phyloP scores from a whole-genome alignment of 2,329 filamentous ascomycete genomes.

The Aspergillus sp. region DNA sequence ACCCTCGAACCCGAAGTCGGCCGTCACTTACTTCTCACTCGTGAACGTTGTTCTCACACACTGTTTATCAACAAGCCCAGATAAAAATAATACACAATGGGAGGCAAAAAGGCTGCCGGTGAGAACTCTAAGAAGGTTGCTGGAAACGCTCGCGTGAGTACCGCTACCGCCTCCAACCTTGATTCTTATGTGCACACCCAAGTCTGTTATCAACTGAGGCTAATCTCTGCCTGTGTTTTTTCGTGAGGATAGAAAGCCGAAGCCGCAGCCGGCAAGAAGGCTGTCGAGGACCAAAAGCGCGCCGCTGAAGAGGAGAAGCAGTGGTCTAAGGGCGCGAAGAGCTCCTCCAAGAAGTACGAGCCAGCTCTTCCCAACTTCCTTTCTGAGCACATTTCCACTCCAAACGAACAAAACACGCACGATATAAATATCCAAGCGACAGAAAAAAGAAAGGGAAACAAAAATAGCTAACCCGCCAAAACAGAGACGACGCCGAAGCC shows the following conservation, averaged over 20 bases:
- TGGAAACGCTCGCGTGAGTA: constrained; percentile 67
- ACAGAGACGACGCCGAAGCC: constrained; percentile 77
- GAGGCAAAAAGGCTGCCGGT: constrained; percentile 63
- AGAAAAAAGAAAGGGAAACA: background rate
- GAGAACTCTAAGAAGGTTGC: constrained; percentile 87
- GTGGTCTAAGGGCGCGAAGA: constrained; percentile 86
- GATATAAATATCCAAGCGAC: background rate
- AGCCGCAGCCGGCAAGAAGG: constrained; percentile 75
- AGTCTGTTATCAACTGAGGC: background rate
- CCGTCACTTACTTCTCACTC: background rate
- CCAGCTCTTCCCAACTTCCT: background rate
- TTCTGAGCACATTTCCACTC: background rate
- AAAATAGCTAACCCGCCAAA: background rate
- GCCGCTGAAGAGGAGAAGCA: constrained; percentile 69
- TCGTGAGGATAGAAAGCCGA: constrained; percentile 71
- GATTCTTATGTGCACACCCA: constrained; percentile 11
- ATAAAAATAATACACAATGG: constrained; percentile 53
- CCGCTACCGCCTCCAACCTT: constrained; percentile 14
- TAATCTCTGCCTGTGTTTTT: background rate
- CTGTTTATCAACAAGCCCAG: background rate
- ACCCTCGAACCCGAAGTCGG: background rate
- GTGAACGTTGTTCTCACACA: no score
- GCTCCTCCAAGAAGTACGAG: constrained; percentile 78
- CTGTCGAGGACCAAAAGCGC: constrained; percentile 65
- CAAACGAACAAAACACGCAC: background rate